These are phyloP conservation scores for Nepenthes alata DNA, from an alignment of 179 eudicot genomes.

Conservation along the genomic window DNA sequence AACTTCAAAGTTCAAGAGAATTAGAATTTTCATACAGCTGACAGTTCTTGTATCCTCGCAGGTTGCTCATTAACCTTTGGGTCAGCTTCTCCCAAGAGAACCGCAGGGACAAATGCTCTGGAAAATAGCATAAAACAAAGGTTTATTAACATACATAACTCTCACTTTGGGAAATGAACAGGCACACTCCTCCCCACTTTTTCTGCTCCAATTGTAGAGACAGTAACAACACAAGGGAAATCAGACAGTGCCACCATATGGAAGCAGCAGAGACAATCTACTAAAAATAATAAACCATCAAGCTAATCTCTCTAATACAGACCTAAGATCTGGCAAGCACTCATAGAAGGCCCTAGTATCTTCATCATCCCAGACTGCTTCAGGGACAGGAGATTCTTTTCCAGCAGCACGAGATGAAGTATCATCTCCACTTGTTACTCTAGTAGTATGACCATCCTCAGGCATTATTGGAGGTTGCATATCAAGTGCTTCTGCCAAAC, in stretches of 20 bases:
- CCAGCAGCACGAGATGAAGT: slow-evolving; percentile 43
- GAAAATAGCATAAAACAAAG: slow-evolving; percentile 7
- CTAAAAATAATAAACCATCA: neutral
- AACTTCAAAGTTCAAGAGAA: neutral
- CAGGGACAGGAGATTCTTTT: slow-evolving; percentile 66
- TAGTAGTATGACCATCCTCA: slow-evolving; percentile 92
- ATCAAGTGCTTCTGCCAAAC: slow-evolving; percentile 98
- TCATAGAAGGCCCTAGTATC: slow-evolving; percentile 94
- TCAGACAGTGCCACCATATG: neutral
- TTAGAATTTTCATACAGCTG: slow-evolving; percentile 35
- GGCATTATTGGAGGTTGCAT: slow-evolving; percentile 94
- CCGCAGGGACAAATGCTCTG: slow-evolving; percentile 99
- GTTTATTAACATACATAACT: neutral
- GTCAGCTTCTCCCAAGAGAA: slow-evolving; percentile 83
- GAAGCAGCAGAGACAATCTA: neutral
- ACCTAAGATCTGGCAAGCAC: slow-evolving; percentile 96
- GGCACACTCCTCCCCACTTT: no score
- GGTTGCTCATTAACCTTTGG: slow-evolving; percentile 69
- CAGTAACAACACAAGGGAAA: no score
- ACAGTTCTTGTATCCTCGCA: slow-evolving; percentile 56
- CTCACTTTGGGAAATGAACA: no score
- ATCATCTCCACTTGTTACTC: slow-evolving; percentile 83
- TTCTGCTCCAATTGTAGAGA: no score
- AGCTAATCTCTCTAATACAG: slow-evolving; percentile 8
- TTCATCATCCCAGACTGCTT: slow-evolving; percentile 96